Base-by-base conservation (phyloP, 331 rosid genomes). In the Erythrophleum ivorense region DNA sequence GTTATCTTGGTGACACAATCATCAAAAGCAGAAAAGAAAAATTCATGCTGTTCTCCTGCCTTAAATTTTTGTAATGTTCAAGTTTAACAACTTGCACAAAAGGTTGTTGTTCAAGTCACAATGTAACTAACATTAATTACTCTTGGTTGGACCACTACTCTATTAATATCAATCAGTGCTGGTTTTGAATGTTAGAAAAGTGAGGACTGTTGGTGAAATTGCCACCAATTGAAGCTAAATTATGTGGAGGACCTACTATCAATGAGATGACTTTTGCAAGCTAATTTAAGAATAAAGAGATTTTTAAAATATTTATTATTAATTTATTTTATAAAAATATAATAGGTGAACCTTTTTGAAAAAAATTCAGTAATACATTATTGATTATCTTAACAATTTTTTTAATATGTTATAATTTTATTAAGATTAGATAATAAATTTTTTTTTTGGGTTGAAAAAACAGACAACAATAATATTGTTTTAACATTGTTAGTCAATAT, bases 211-310 rank as follows among this genome's bases (percentile, higher is more conserved):
- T 33, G 68, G 68, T 70, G n/a, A 57, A 46, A 15, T 55, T 54
- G 21, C 45, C n/a, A 59, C 53, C 18, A 21, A 10, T 10, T 78
- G 82, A 21, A 67, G 81, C 76, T 79, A 50, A 45, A 70, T 73
- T 36, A 55, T 75, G 81, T 3, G 81, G 72, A 58, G 52, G 58
- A 46, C 71, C 75, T 13, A 15, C 9, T 24, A 59, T 24, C 38
- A 24, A 59, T 24, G 29, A 31, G n/a, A 60, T 31, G 67, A 11
- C 67, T 60, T 57, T 60, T 31, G 29, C 67, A 12, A 3, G 48
- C 40, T 29, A 60, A 29, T 29, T 11, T 60, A 1, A 29, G 24
- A 3, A 60, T 60, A 16, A 29, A 46, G 3, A 58, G 19, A 58
- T 8, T 8, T 24, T 24, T 11, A 10, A 24, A 24, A 13, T 10